A percentile compares a stretch with the other conserved stretches of the same genome.
phyloP scores from a whole-genome alignment of 2,329 filamentous ascomycete species.

The Dothistroma pini region DNA sequence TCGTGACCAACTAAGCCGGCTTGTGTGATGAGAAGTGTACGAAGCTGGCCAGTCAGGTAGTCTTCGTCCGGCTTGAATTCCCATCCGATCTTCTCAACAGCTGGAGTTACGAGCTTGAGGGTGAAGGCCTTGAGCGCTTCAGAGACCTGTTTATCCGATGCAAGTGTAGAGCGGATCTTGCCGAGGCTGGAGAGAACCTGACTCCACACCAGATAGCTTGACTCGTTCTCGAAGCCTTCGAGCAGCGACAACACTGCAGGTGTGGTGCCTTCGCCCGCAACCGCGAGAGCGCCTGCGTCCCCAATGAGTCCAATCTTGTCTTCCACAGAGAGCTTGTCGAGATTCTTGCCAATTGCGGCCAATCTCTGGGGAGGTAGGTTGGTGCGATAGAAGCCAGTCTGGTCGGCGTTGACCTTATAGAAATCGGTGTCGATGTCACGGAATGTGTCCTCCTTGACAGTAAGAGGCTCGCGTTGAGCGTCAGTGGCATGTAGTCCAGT shows the following conservation, averaged over 20 bases:
- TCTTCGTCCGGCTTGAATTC: constrained; percentile 74
- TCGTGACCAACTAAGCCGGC: constrained; percentile 76
- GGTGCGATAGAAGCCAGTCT: constrained; percentile 86
- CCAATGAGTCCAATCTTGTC: constrained; percentile 93
- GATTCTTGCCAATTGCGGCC: constrained; percentile 71
- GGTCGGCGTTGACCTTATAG: constrained; percentile 90
- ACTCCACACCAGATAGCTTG: constrained; percentile 83
- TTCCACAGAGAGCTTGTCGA: constrained; percentile 71
- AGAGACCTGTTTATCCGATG: constrained; percentile 67
- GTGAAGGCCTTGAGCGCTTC: constrained; percentile 73
- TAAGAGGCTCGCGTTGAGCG: constrained; percentile 64
- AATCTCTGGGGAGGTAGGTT: constrained; percentile 87
- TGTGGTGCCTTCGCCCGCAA: constrained; percentile 80
- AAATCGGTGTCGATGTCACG: constrained; percentile 71
- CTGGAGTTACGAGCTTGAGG: constrained; percentile 69
- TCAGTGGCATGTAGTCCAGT: constrained; percentile 64
- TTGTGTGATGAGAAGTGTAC: constrained; percentile 72
- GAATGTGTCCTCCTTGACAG: constrained; percentile 72
- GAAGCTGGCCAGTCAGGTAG: constrained; percentile 76
- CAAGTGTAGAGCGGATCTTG: constrained; percentile 80
- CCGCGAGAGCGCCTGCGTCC: constrained; percentile 82
- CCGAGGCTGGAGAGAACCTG: constrained; percentile 75
- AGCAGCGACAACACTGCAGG: constrained; percentile 77
- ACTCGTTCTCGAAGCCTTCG: constrained; percentile 77
- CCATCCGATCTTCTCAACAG: constrained; percentile 80